These are phyloP conservation scores for Lupinus albus DNA, from an alignment of 306 rosid genomes.

Conservation along the genomic window DNA sequence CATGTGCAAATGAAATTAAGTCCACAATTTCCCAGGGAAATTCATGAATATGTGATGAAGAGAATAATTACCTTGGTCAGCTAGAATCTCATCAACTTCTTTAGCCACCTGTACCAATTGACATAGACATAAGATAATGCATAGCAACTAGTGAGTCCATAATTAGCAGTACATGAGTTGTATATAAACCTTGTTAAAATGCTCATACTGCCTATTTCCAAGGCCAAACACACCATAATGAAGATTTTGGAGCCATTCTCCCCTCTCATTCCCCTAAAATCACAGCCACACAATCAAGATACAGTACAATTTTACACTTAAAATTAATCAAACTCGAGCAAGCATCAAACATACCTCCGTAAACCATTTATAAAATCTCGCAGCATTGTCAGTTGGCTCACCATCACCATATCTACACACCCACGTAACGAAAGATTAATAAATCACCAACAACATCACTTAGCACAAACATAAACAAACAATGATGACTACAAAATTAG, in stretches of 20 bases:
- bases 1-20: not conserved
- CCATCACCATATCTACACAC: constrained; percentile 95
- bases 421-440: constrained; percentile 35
- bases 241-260: constrained; percentile 78
- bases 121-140: constrained; percentile 21
- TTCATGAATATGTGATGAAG: constrained; percentile 9
- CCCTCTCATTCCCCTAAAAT: constrained; percentile 76
- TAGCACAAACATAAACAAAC: not conserved
- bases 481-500: not conserved
- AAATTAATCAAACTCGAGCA: not conserved
- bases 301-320: constrained; percentile 20
- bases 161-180: constrained; percentile 5
- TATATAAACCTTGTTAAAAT: constrained; percentile 85
- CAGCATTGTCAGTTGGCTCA: constrained; percentile 98
- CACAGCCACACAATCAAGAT: constrained; percentile 28
- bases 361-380: constrained; percentile 93
- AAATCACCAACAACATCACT: not conserved
- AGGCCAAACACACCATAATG: constrained; percentile 92
- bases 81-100: constrained; percentile 65
- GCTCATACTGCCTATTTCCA: constrained; percentile 97
- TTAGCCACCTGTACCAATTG: constrained; percentile 64
- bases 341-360: constrained; percentile 57
- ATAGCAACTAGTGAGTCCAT: constrained; percentile 23
- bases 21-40: constrained; percentile 17
- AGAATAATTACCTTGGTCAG: constrained; percentile 67